Percentiles rank a stretch among this genome's conserved stretches.
phyloP scores from a whole-genome alignment of 108 stramenopile genomes.

The Tribonema minus region DNA sequence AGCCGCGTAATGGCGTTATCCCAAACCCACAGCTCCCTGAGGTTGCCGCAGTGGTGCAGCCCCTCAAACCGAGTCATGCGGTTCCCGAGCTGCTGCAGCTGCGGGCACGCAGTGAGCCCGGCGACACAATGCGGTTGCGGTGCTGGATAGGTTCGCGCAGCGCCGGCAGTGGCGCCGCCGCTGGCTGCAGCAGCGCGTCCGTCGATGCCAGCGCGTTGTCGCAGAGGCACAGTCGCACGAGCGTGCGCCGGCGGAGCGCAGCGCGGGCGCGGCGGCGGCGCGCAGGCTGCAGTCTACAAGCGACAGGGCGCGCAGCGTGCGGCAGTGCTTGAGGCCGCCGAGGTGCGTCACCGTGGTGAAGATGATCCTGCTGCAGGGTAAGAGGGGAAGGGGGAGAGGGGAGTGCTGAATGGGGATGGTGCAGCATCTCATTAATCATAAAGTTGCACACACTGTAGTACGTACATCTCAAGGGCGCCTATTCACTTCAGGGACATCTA shows the following conservation, averaged over 20 bases:
- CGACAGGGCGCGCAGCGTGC: slow-evolving; percentile 35
- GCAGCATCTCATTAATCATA: too few relatives aligned
- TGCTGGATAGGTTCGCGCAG: slow-evolving; percentile 58
- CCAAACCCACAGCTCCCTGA: slow-evolving; percentile 60
- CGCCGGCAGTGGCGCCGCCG: slow-evolving; percentile 28
- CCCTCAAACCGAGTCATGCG: slow-evolving; percentile 41
- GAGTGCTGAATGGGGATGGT: too few relatives aligned
- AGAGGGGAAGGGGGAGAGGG: too few relatives aligned
- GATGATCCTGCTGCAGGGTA: too few relatives aligned
- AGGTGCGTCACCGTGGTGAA: too few relatives aligned
- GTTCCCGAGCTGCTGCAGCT: slow-evolving; percentile 53
- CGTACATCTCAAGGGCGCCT: too few relatives aligned
- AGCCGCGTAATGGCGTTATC: slow-evolving; percentile 49
- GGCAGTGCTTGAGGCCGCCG: too few relatives aligned
- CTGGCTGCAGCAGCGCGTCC: not conserved
- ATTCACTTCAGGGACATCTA: too few relatives aligned
- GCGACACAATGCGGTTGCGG: slow-evolving; percentile 53
- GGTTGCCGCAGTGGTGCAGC: slow-evolving; percentile 43
- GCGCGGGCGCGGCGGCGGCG: slow-evolving; percentile 48
- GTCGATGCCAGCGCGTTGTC: slow-evolving; percentile 32
- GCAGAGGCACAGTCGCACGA: slow-evolving; percentile 49
- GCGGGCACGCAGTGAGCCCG: slow-evolving; percentile 53
- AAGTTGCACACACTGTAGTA: too few relatives aligned
- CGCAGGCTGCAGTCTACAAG: slow-evolving; percentile 43
- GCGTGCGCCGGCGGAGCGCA: slow-evolving; percentile 41